A percentile compares a stretch with the other conserved stretches of the same genome.
Conservation (phyloP, 495 filamentous ascomycete species). For the Massariosphaeria phaeospora region DNA sequence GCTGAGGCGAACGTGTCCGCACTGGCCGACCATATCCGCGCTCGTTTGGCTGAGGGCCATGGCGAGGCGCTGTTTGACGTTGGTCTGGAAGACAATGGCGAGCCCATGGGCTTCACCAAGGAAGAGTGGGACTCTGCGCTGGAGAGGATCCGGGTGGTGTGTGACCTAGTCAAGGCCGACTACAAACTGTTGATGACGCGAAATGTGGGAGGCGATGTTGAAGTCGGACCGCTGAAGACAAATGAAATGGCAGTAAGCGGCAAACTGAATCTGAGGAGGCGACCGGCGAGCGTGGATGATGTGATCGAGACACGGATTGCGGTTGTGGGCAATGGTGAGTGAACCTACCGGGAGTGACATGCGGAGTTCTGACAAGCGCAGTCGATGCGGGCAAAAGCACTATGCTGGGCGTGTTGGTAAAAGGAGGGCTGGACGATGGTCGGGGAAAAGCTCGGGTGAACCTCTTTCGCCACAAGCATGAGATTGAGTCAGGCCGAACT, state of each 20-base stretch:
- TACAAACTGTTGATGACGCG: conserved; percentile 77
- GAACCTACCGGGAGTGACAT: background rate
- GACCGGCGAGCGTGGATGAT: conserved; percentile 70
- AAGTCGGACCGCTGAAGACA: conserved; percentile 55
- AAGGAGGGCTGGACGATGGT: conserved; percentile 91
- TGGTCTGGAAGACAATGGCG: conserved; percentile 86
- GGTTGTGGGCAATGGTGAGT: conserved; percentile 81
- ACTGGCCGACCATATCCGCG: conserved; percentile 57
- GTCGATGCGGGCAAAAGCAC: conserved; percentile 97
- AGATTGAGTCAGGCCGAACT: conserved; percentile 90
- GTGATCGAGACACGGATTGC: conserved; percentile 95
- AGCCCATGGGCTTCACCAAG: conserved; percentile 76
- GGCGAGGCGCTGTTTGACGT: conserved; percentile 90
- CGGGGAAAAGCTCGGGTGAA: conserved; percentile 92
- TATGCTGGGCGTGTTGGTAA: conserved; percentile 93
- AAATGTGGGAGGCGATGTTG: conserved; percentile 76
- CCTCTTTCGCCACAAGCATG: conserved; percentile 95
- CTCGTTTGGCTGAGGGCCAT: conserved; percentile 75
- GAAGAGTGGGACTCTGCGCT: conserved; percentile 77
- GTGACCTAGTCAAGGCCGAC: conserved; percentile 63
- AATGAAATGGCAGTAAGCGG: conserved; percentile 70
- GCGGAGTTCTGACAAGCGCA: conserved; percentile 31
- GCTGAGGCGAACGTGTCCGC: conserved; percentile 55
- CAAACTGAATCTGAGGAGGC: conserved; percentile 75
- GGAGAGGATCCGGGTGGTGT: conserved; percentile 59